Base-by-base conservation (phyloP, 2,329 filamentous ascomycete species). In the Alternaria tenuissima region DNA sequence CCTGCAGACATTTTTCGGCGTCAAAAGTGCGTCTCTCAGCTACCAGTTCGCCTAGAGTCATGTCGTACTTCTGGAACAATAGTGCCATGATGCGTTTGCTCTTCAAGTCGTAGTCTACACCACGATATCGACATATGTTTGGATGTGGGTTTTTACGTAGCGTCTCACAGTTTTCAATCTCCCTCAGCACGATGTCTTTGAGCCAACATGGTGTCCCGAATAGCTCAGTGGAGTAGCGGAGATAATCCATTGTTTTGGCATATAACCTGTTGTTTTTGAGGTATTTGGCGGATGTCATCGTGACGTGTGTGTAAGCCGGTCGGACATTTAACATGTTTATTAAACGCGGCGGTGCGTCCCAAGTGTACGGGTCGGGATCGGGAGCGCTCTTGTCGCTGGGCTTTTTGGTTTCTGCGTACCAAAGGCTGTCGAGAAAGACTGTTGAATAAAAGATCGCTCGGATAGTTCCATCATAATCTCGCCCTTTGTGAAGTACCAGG, bases 251-350 rank as follows among this genome's bases (percentile, higher is more conserved):
- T 20, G 43, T 24, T 20, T 55, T 55, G 28, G 32, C 11, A 22
- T 36, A 55, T 3, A 55, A 22, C 11, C 22, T 18, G 16, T 22
- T 20, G 14, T 26, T 38, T 22, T 7, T 30, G 4, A 9, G 16
- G n/a, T 36, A 46, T 11, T 46, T 55, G 41, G 41, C 8, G 12
- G 28, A 46, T 44, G 30, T 46, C 52, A 55, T 55, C 5, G 22
- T 30, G 3, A 9, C 3, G 14, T 16, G 5, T 28, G 46, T 46
- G 42, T 46, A 55, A 5, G 11, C 9, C 1, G 52, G 41, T 20
- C 41, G 30, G 8, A 24, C 12, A 5, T 36, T 26, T 14, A 30
- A 9, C 1, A 38, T 30, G 20, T 26, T 24, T 16, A 55, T 44
- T 11, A 36, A 20, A 30, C 41, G 30, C 22, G 41, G 52, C 16